Evolutionary conservation across 2,329 filamentous ascomycete species (phyloP).

Genomic region (Lecanoromycetidae sp.): DNA sequence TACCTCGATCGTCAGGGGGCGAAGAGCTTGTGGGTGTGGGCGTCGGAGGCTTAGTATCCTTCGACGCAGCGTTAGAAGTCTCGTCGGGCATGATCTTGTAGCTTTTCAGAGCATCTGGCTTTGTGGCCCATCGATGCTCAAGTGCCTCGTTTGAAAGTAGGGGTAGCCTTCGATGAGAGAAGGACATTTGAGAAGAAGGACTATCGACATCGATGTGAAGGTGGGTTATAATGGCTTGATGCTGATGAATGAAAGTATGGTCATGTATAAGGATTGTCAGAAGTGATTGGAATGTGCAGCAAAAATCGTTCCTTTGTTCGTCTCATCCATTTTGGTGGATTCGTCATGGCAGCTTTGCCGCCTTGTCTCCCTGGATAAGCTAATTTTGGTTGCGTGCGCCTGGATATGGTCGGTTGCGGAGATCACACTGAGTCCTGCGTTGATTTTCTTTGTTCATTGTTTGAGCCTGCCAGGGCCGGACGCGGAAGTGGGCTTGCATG

Average conservation of each 20-base stretch:
- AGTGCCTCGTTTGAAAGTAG: constrained; percentile 30
- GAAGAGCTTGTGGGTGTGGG: constrained; percentile 5
- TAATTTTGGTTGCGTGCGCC: constrained; percentile 10
- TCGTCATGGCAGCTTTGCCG: constrained; percentile 13
- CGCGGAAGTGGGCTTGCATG: constrained; percentile 14
- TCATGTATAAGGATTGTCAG: constrained; percentile 15
- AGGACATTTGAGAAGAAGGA: constrained; percentile 29
- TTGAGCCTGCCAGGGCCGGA: constrained; percentile 12
- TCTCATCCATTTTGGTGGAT: constrained; percentile 1
- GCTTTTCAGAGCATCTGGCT: constrained; percentile 28
- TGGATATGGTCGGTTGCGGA: constrained; percentile 13
- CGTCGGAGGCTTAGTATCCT: constrained; percentile 7
- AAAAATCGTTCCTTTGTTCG: constrained; percentile 16
- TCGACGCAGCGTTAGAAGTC: constrained; percentile 18
- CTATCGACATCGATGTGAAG: constrained; percentile 16
- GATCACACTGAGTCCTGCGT: constrained; percentile 6
- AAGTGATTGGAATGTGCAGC: constrained; percentile 12
- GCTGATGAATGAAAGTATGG: constrained; percentile 13
- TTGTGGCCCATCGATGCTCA: constrained; percentile 23
- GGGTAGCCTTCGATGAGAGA: constrained; percentile 37
- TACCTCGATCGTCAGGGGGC: not conserved
- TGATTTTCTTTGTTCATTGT: constrained; percentile 20
- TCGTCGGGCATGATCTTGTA: constrained; percentile 33
- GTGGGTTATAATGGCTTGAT: constrained; percentile 14
- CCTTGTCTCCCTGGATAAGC: constrained; percentile 5